Base-by-base conservation (phyloP, 345 rosid genomes). In the Euphorbia peplus region DNA sequence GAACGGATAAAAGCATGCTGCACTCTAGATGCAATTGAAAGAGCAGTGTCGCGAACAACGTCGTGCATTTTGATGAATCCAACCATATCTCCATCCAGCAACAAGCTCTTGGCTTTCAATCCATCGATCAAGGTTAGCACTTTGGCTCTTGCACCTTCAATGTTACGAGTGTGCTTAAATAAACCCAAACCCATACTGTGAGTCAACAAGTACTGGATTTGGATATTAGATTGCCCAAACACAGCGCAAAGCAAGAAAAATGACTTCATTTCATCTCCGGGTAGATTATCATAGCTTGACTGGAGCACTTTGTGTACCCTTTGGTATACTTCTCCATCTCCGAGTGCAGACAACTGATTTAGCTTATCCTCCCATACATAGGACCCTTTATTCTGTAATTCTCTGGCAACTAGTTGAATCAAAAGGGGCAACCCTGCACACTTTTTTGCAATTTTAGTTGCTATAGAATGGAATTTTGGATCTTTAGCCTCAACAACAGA, bases 371-470 rank as follows among this genome's bases (percentile, higher is more conserved):
- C 11, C 58, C 29, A 54, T 54, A 25, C 28, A 54, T 54, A 54
- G 8, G 12, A 22, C 8, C 2, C 26, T 15, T 67, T 39, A 2
- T 72, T 41, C 21, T 56, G 68, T 29, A 80, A 64, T 4, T 67
- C 60, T 0, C 1, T 68, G 2, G 73, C 84, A 18, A 75, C 24
- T 3, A 74, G 48, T 6, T 37, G 32, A 12, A 83, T 30, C 4
- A 63, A 25, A 26, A 83, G 7, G 0, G 86, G 86, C 39, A 83
- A 68, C 0, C 86, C 79, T 12, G 18, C 72, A 65, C 81, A 80
- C 15, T 12, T 61, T 0, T 28, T 10, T 21, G 64, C 75, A 2
- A 71, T 51, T 12, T 78, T 55, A 14, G 0, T 1, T 13, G 78
- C 80, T 19, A 60, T 1, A 19, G 69, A 0, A 4, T 8, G 28